Evolutionary conservation across 1,139 yeast genomes (phyloP).

Genomic region (Debaryomycetaceae sp.): DNA sequence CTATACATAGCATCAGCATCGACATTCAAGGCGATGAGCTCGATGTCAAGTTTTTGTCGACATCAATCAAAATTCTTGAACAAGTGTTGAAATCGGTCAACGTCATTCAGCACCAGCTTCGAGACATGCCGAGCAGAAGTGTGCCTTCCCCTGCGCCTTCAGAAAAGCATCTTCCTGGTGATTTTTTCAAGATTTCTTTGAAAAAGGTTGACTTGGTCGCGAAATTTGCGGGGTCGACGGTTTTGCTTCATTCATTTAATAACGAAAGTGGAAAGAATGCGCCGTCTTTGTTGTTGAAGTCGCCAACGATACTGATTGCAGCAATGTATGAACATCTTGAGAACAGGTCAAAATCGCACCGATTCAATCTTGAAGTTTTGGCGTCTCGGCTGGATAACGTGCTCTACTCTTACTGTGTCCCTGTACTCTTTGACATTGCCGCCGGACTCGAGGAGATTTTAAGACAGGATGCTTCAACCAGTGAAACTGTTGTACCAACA

Average conservation of each 20-base stretch:
- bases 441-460: slow-evolving; percentile 24
- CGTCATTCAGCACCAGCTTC: slow-evolving; percentile 9
- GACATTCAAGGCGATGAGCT: slow-evolving; percentile 54
- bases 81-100: slow-evolving; percentile 34
- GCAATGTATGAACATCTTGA: slow-evolving; percentile 21
- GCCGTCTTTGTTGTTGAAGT: slow-evolving; percentile 53
- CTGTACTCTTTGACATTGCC: slow-evolving; percentile 54
- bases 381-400: slow-evolving; percentile 69
- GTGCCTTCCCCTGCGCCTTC: slow-evolving; percentile 5
- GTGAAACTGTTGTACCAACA: slow-evolving; percentile 1
- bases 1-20: neutral
- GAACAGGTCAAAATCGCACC: slow-evolving; percentile 24
- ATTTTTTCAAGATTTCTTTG: slow-evolving; percentile 20
- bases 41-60: slow-evolving; percentile 51
- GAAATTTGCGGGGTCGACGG: slow-evolving; percentile 63
- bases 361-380: slow-evolving; percentile 40
- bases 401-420: slow-evolving; percentile 65
- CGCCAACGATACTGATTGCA: slow-evolving; percentile 66
- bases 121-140: neutral
- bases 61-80: slow-evolving; percentile 39
- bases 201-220: slow-evolving; percentile 42
- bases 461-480: slow-evolving; percentile 1
- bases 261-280: slow-evolving; percentile 29
- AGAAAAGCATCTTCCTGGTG: too few relatives aligned
- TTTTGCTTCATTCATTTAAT: slow-evolving; percentile 38